Percentiles rank a stretch among this genome's conserved stretches.
Conservation (phyloP, 2,329 filamentous ascomycete genomes). For the Chalaropsis thielavioides region DNA sequence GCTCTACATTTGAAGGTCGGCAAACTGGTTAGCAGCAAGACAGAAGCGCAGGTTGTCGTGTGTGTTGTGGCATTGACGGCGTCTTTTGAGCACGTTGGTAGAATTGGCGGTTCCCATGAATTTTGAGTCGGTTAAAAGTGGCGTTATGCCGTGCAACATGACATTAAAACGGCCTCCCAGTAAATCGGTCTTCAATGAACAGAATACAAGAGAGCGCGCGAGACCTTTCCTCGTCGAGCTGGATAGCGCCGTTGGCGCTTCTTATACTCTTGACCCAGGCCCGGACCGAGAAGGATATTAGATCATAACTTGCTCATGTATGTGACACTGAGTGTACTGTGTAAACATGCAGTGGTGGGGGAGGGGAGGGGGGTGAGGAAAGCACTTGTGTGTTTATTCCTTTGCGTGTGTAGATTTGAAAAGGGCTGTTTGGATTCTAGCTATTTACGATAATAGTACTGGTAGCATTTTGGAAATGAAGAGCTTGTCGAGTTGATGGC, state of each 20-base stretch:
- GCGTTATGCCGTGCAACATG: background rate
- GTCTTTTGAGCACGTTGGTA: too few relatives aligned
- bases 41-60: too few relatives aligned
- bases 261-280: background rate
- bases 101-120: background rate
- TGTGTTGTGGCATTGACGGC: too few relatives aligned
- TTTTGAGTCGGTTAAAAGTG: background rate
- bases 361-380: background rate
- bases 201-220: background rate
- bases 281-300: slow-evolving; percentile 13
- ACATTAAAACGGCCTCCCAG: background rate
- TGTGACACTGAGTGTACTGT: background rate
- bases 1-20: background rate
- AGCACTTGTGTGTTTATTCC: too few relatives aligned
- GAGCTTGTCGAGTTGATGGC: too few relatives aligned
- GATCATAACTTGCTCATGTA: slow-evolving; percentile 15
- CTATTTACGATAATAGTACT: background rate
- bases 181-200: background rate
- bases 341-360: background rate
- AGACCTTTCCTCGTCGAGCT: background rate
- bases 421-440: too few relatives aligned
- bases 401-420: background rate
- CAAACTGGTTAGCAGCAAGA: too few relatives aligned
- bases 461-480: background rate
- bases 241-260: background rate